These are phyloP conservation scores for Singerocomus rubriflavus DNA, from an alignment of 1,284 basidiomycete species.

Conservation along the genomic window DNA sequence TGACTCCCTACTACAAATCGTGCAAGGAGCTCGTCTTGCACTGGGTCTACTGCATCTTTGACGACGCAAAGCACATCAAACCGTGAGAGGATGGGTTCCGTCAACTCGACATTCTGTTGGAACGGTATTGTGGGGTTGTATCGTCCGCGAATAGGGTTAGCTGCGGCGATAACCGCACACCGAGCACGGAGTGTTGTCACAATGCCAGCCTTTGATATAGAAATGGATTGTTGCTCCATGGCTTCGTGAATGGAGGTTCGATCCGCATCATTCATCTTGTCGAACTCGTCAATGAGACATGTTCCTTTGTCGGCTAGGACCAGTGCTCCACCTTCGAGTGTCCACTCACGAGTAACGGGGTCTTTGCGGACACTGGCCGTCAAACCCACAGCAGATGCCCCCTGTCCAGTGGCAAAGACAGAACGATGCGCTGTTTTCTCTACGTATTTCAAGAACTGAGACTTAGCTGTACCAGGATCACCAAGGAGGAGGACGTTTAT, in stretches of 20 bases:
- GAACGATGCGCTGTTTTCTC: constrained; percentile 98
- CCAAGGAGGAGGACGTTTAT: constrained; percentile 96
- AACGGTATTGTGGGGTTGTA: constrained; percentile 99
- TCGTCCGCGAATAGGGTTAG: constrained; percentile 93
- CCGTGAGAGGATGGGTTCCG: constrained; percentile 97
- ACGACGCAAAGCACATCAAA: constrained; percentile 99
- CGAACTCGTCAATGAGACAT: constrained; percentile 98
- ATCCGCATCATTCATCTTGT: constrained; percentile 99
- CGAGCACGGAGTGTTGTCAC: constrained; percentile 96
- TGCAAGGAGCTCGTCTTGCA: constrained; percentile 94
- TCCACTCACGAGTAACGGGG: constrained; percentile 97
- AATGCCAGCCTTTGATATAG: constrained; percentile 98
- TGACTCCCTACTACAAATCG: constrained; percentile 98
- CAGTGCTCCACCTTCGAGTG: constrained; percentile 94
- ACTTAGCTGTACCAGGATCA: constrained; percentile 98
- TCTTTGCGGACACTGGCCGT: constrained; percentile 98
- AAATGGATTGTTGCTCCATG: constrained; percentile 99
- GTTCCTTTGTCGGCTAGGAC: constrained; percentile 99
- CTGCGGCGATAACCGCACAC: constrained; percentile 96
- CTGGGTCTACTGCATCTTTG: constrained; percentile 95
- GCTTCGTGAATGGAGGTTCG: constrained; percentile 99
- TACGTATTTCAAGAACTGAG: constrained; percentile 98
- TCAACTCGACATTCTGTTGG: constrained; percentile 97
- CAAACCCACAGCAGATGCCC: constrained; percentile 96
- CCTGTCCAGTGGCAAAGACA: constrained; percentile 98